phyloP scores from a whole-genome alignment of 2,329 filamentous ascomycete species.

The Fusarium cicatricum region DNA sequence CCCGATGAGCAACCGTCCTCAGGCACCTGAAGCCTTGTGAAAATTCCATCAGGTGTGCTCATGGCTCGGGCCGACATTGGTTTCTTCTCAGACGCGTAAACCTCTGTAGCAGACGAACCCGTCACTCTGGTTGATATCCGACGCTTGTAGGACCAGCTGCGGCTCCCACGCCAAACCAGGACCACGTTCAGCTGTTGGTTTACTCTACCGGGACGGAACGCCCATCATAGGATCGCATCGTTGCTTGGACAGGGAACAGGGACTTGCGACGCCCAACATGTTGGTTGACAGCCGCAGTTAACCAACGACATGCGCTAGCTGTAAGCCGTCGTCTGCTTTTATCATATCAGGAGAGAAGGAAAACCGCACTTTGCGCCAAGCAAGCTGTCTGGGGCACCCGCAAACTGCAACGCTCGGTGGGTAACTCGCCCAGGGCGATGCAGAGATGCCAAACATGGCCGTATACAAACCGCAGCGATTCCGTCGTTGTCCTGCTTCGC shows the following conservation, averaged over 20 bases:
- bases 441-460: neutral
- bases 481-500: neutral
- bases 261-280: neutral
- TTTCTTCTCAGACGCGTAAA: neutral
- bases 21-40: no score
- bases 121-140: constrained; percentile 4
- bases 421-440: neutral
- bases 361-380: neutral
- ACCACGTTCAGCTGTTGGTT: constrained; percentile 6
- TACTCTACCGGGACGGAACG: constrained; percentile 13
- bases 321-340: neutral
- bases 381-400: constrained; percentile 1
- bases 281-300: neutral
- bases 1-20: no score
- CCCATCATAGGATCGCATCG: constrained; percentile 1
- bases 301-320: neutral
- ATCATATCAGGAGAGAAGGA: neutral
- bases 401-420: neutral
- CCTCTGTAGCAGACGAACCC: neutral
- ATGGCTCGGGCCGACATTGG: neutral
- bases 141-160: constrained; percentile 4
- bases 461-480: neutral
- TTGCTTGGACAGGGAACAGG: constrained; percentile 8
- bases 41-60: neutral
- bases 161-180: constrained; percentile 7